phyloP scores from a whole-genome alignment of 2,329 filamentous ascomycete species.

The Cordyceps fumosorosea region DNA sequence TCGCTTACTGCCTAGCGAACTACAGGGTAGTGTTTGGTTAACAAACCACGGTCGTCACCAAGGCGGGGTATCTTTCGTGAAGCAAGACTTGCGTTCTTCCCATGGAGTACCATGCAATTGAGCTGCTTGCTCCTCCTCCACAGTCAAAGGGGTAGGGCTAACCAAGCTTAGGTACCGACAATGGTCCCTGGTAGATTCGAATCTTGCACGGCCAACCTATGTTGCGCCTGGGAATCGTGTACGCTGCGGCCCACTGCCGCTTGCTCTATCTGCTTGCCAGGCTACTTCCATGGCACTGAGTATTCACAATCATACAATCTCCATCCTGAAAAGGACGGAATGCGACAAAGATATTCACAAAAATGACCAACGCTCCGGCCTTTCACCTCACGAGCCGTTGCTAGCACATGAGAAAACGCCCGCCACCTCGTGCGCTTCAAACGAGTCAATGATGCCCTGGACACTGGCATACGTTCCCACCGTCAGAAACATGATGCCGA shows the following conservation, averaged over 20 bases:
- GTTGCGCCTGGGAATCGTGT: constrained; percentile 3
- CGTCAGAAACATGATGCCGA: constrained; percentile 74
- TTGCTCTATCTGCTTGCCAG: neutral
- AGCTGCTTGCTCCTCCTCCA: too few species aligned
- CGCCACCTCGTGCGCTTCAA: constrained; percentile 56
- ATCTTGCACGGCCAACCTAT: neutral
- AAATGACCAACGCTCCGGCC: too few species aligned
- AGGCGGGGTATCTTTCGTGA: too few species aligned
- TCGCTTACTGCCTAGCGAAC: too few species aligned
- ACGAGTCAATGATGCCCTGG: constrained; percentile 68
- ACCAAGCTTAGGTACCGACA: neutral
- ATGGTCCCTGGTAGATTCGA: constrained; percentile 6
- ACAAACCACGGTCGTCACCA: too few species aligned
- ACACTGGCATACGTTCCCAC: constrained; percentile 77
- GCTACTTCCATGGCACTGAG: neutral
- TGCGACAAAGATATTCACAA: neutral
- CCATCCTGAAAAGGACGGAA: neutral
- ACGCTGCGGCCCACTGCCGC: constrained; percentile 9
- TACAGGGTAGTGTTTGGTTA: too few species aligned
- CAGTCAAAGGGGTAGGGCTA: too few species aligned
- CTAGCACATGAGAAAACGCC: constrained; percentile 67
- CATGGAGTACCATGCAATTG: too few species aligned
- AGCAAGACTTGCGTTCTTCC: too few species aligned
- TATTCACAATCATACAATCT: neutral
- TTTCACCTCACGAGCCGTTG: constrained; percentile 51